Base-by-base conservation (phyloP, 495 filamentous ascomycete species). In the Penicillium arizonense region DNA sequence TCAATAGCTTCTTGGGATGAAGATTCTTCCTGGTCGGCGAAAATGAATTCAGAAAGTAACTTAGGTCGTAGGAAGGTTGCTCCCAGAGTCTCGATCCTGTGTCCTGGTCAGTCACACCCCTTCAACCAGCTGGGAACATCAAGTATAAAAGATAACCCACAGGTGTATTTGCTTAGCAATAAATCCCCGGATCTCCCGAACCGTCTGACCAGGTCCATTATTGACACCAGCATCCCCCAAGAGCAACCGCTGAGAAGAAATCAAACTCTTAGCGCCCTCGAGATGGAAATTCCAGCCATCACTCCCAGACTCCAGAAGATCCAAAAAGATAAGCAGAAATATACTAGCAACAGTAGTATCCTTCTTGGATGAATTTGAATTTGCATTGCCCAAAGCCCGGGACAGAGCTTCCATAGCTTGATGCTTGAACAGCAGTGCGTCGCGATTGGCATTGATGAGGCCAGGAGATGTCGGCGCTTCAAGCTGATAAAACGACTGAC, bases 391-490 rank as follows among this genome's bases (percentile, higher is more conserved):
- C 14, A 63, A 72, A 41, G 72, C 69, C 0, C 45, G 51, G 3
- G 69, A 69, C 0, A 83, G 58, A 8, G 71, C 68, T 20, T 69
- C 59, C 35, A 83, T 78, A 18, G 81, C 78, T 35, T 69, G 67
- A 44, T 76, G 69, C 43, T 82, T 80, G 37, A 78, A 78, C 13
- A 57, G 57, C 7, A 84, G 64, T 10, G 82, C 80, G 58, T 81
- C 76, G 1, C 57, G 60, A 55, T 67, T 55, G 10, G 65, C 63
- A 40, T 63, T 58, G 26, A 56, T 43, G 28, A 47, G 47, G 12
- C 21, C 47, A 23, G 62, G 41, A 7, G 48, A 56, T 16, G 42
- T 53, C 28, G 47, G 47, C 6, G 26, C 37, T 33, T 61, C 52
- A 24, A 44, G 0, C 39, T 62, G 30, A 44, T 64, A 13, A 42